These are phyloP conservation scores for Mycosphaerella sp. DNA, from an alignment of 2,329 filamentous ascomycete genomes.

Conservation along the genomic window DNA sequence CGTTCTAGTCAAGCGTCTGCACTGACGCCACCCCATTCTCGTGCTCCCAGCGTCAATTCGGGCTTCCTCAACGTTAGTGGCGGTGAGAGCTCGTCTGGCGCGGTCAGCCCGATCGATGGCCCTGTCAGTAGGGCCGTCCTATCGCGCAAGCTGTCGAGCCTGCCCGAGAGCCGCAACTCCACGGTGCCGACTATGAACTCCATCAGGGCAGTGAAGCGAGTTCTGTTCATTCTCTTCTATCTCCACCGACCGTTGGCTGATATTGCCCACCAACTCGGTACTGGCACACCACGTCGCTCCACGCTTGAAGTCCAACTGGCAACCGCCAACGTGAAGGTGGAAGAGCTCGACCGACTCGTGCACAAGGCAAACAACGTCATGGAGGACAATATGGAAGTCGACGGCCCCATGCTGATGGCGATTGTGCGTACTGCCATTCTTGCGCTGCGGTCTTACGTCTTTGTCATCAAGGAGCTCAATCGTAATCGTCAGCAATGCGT, in stretches of 20 bases:
- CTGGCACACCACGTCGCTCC: conserved; percentile 41
- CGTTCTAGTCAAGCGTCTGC: conserved; percentile 48
- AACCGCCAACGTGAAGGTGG: conserved; percentile 51
- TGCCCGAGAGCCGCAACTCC: conserved; percentile 27
- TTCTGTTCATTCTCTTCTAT: conserved; percentile 28
- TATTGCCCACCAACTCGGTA: conserved; percentile 39
- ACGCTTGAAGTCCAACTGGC: conserved; percentile 52
- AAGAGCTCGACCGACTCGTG: conserved; percentile 49
- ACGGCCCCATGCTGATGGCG: conserved; percentile 40
- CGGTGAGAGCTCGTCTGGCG: conserved; percentile 30
- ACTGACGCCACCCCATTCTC: conserved; percentile 30
- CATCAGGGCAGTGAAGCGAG: conserved; percentile 27
- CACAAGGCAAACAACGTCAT: conserved; percentile 39
- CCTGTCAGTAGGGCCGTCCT: conserved; percentile 20
- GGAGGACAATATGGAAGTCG: conserved; percentile 44
- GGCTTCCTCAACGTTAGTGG: conserved; percentile 25
- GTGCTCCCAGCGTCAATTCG: conserved; percentile 30
- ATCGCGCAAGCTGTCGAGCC: conserved; percentile 23
- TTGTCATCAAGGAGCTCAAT: conserved; percentile 46
- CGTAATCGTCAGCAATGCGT: conserved; percentile 47
- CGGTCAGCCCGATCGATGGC: conserved; percentile 31
- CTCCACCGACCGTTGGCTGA: conserved; percentile 27
- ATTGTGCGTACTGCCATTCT: conserved; percentile 41
- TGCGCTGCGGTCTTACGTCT: conserved; percentile 46
- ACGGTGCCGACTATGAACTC: conserved; percentile 22